Percentiles rank a stretch among this genome's conserved stretches.
Evolutionary conservation across 768 basidiomycete species (phyloP).

Genomic region (Boletus eberwhitei): DNA sequence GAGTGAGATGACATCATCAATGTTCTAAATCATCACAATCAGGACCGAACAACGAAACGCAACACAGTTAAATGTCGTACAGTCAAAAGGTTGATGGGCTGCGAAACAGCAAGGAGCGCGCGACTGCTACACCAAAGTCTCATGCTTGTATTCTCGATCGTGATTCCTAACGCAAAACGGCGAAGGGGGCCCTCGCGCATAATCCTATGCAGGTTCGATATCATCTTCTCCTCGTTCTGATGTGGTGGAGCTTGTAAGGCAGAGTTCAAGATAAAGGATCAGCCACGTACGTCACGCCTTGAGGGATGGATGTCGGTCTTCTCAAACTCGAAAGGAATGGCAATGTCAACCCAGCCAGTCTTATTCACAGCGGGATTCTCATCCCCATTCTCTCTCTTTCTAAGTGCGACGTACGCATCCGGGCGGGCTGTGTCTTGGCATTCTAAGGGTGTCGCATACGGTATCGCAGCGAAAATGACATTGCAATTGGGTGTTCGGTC

Average conservation of each 20-base stretch:
- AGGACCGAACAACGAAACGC: neutral
- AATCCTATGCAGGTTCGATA: constrained; percentile 27
- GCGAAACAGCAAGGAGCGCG: neutral
- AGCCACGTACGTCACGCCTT: neutral
- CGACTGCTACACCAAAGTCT: constrained; percentile 25
- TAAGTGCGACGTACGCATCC: too few species aligned
- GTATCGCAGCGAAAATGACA: too few species aligned
- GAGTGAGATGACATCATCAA: constrained; percentile 2
- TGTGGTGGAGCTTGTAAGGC: neutral
- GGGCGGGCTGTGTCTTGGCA: too few species aligned
- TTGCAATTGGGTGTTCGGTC: too few species aligned
- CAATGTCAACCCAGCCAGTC: too few species aligned
- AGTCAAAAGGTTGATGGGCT: neutral
- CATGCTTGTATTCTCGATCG: constrained; percentile 21
- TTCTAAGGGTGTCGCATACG: too few species aligned
- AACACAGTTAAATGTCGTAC: neutral
- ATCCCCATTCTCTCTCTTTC: too few species aligned
- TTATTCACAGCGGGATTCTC: too few species aligned
- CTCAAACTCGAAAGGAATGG: neutral
- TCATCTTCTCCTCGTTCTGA: constrained; percentile 17
- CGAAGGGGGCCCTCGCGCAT: constrained; percentile 29
- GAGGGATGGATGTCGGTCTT: too few species aligned
- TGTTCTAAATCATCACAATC: constrained; percentile 1
- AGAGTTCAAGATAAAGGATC: neutral
- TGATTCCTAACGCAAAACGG: constrained; percentile 22